A percentile compares a stretch with the other conserved stretches of the same genome.
phyloP scores from a whole-genome alignment of 2,329 filamentous ascomycete genomes.

The Ceratocystis cacaofunesta region DNA sequence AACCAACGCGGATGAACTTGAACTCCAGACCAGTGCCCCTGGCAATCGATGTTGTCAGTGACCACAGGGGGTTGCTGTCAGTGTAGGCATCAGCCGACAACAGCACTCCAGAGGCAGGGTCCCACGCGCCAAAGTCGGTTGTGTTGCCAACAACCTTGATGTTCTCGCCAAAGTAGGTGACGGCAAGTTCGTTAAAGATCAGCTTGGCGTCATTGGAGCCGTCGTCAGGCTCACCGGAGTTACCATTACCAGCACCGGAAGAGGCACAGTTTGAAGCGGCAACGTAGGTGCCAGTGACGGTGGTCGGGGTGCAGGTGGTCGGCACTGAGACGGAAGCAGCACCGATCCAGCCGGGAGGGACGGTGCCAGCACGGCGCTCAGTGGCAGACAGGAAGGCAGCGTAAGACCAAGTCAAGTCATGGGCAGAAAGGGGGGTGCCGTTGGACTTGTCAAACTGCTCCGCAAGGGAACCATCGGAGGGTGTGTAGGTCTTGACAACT shows the following conservation, averaged over 20 bases:
- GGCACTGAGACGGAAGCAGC: conserved; percentile 34
- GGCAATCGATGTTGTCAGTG: conserved; percentile 36
- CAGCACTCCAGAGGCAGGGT: conserved; percentile 36
- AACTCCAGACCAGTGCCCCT: conserved; percentile 46
- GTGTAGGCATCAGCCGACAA: conserved; percentile 48
- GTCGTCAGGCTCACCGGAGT: conserved; percentile 14
- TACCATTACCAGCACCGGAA: conserved; percentile 18
- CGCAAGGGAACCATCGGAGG: conserved; percentile 45
- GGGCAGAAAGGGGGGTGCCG: conserved; percentile 44
- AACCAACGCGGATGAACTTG: conserved; percentile 50
- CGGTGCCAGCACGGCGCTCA: conserved; percentile 38
- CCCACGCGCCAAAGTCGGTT: conserved; percentile 47
- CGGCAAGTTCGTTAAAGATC: conserved; percentile 44
- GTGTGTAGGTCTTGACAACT: conserved; percentile 48
- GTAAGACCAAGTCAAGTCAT: conserved; percentile 60
- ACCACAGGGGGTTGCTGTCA: conserved; percentile 45
- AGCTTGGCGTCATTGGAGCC: conserved; percentile 25
- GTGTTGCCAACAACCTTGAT: conserved; percentile 50
- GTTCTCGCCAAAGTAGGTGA: conserved; percentile 45
- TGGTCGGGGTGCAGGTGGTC: conserved; percentile 31
- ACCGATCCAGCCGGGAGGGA: conserved; percentile 43
- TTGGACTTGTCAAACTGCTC: conserved; percentile 49
- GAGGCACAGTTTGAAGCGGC: conserved; percentile 23
- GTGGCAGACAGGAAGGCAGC: conserved; percentile 52
- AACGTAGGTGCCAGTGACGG: conserved; percentile 36